Evolutionary conservation across 192 early-diverging fungal species (phyloP).

Genomic region (Backusella psychrophila): DNA sequence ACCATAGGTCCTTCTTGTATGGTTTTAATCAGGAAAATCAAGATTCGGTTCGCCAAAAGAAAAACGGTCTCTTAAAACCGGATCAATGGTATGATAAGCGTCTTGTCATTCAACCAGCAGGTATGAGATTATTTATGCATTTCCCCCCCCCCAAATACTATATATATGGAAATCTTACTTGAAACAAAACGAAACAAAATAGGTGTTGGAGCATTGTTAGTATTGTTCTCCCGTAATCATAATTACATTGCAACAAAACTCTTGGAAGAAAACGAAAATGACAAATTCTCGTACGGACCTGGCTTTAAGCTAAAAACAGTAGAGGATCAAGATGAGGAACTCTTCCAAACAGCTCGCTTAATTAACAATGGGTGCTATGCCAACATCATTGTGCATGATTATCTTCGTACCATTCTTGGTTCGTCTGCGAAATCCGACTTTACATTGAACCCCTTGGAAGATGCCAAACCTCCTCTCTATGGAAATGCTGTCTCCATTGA

Average conservation of each 20-base stretch:
- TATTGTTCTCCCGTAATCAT: constrained; percentile 51
- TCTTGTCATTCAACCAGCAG: constrained; percentile 25
- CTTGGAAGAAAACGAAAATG: constrained; percentile 36
- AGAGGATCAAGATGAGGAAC: constrained; percentile 39
- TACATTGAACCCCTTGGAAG: constrained; percentile 27
- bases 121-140: not conserved
- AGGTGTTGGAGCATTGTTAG: constrained; percentile 35
- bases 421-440: constrained; percentile 23
- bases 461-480: not conserved
- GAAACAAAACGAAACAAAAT: not conserved
- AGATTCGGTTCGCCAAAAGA: constrained; percentile 16
- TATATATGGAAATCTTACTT: not conserved
- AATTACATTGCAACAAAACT: constrained; percentile 48
- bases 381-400: constrained; percentile 43
- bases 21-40: constrained; percentile 38
- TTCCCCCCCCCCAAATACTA: not conserved
- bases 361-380: constrained; percentile 45
- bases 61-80: constrained; percentile 22
- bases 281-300: constrained; percentile 33
- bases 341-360: constrained; percentile 52
- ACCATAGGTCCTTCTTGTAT: constrained; percentile 32
- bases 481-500: constrained; percentile 46
- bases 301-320: not conserved
- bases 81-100: constrained; percentile 27
- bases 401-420: constrained; percentile 46